These are phyloP conservation scores for Cicer cuneatum DNA, from an alignment of 306 rosid species.

Conservation along the genomic window DNA sequence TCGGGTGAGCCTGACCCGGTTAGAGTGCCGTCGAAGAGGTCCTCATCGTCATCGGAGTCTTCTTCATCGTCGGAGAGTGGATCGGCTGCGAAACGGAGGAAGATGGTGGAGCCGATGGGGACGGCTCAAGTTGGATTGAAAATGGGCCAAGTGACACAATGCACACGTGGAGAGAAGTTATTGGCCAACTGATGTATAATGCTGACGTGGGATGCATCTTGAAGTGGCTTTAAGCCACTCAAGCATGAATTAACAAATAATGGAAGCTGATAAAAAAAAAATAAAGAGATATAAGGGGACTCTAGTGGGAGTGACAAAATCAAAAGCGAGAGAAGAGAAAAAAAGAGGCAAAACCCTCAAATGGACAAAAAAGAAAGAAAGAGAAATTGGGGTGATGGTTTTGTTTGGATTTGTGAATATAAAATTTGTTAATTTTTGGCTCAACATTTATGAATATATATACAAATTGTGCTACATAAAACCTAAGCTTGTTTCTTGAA, in stretches of 20 bases:
- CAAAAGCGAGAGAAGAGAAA: neutral
- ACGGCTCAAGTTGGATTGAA: conserved; percentile 13
- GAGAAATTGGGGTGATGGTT: neutral
- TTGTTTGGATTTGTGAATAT: conserved; percentile 43
- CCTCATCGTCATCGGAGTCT: conserved; percentile 50
- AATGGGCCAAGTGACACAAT: conserved; percentile 44
- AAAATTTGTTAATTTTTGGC: conserved; percentile 46
- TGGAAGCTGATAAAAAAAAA: no score
- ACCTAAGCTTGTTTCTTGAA: neutral
- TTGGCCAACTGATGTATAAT: conserved; percentile 39
- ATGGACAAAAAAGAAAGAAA: no score
- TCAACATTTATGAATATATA: conserved; percentile 24
- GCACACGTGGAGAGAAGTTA: conserved; percentile 38
- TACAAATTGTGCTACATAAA: neutral
- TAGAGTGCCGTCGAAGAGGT: conserved; percentile 67
- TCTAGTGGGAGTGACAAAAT: neutral
- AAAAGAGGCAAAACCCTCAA: no score
- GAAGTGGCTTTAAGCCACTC: neutral
- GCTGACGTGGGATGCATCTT: conserved; percentile 36
- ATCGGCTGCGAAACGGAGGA: conserved; percentile 54
- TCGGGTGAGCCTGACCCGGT: conserved; percentile 95
- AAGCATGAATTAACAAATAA: neutral
- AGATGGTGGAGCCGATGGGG: conserved; percentile 53
- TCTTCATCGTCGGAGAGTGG: conserved; percentile 52
- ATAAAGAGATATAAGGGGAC: neutral